phyloP scores from a whole-genome alignment of 768 basidiomycete genomes.

The Lactifluus hygrophoroides region DNA sequence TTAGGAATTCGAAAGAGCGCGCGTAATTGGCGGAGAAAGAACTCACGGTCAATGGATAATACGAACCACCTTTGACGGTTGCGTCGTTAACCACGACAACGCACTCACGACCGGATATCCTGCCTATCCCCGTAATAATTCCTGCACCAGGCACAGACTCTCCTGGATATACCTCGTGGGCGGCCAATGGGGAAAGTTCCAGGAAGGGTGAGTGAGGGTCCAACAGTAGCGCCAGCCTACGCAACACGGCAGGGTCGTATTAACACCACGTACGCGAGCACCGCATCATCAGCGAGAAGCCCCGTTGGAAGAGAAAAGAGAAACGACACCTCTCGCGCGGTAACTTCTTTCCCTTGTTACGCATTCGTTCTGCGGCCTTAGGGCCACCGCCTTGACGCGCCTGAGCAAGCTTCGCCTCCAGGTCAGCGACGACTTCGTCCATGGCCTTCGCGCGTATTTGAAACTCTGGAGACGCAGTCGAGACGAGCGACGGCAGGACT shows the following conservation, averaged over 20 bases:
- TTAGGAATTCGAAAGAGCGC: neutral
- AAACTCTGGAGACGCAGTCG: constrained; percentile 66
- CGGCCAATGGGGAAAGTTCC: constrained; percentile 80
- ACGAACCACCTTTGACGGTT: constrained; percentile 88
- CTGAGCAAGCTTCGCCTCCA: constrained; percentile 49
- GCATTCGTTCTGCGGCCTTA: constrained; percentile 69
- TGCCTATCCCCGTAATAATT: constrained; percentile 69
- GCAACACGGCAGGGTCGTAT: neutral
- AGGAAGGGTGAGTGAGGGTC: constrained; percentile 87
- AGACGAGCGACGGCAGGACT: constrained; percentile 64
- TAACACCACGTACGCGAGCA: neutral
- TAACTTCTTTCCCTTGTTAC: constrained; percentile 68
- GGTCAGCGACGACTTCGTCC: constrained; percentile 56
- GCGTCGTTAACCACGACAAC: constrained; percentile 92
- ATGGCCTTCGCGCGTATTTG: constrained; percentile 55
- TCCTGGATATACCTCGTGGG: constrained; percentile 74
- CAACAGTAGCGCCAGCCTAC: constrained; percentile 43
- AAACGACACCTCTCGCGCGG: constrained; percentile 69
- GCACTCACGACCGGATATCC: constrained; percentile 75
- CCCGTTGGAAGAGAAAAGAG: neutral
- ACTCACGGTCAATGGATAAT: constrained; percentile 75
- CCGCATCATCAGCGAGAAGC: neutral
- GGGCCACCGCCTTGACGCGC: constrained; percentile 65
- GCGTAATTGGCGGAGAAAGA: neutral
- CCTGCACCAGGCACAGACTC: constrained; percentile 81